These are phyloP conservation scores for Lecanoromycetidae sp. DNA, from an alignment of 2,329 filamentous ascomycete species.

Conservation along the genomic window DNA sequence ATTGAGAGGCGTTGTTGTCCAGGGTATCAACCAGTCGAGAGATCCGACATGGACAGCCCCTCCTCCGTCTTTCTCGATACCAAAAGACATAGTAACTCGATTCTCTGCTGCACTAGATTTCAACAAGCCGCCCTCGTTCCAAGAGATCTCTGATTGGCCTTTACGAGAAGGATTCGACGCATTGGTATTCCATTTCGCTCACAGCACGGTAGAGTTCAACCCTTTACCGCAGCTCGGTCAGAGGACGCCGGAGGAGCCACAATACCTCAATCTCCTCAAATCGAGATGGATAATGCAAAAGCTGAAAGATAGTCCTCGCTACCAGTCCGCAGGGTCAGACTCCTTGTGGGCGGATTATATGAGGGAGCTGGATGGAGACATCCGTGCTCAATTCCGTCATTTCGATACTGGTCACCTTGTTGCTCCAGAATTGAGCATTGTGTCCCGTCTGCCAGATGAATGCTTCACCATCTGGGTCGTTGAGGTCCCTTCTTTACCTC, in stretches of 20 bases:
- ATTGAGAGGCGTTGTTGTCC: constrained; percentile 1
- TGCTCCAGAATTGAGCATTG: constrained; percentile 3
- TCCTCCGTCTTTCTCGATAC: no score
- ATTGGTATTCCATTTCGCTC: constrained; percentile 13
- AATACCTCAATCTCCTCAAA: constrained; percentile 14
- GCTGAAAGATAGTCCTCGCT: constrained; percentile 6
- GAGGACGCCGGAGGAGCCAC: constrained; percentile 8
- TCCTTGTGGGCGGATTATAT: constrained; percentile 12
- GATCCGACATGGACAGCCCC: no score
- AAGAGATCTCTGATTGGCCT: neutral
- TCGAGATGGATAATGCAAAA: constrained; percentile 12
- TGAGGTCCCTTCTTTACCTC: neutral
- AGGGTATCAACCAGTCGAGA: neutral
- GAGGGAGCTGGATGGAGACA: constrained; percentile 8
- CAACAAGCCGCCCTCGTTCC: neutral
- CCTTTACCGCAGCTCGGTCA: neutral
- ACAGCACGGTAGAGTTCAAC: constrained; percentile 15
- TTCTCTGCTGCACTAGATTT: neutral
- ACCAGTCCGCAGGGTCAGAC: neutral
- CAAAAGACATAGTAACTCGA: neutral
- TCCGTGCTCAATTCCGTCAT: constrained; percentile 7
- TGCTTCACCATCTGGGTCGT: constrained; percentile 13
- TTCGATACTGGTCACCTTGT: constrained; percentile 3
- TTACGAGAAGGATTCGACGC: constrained; percentile 13
- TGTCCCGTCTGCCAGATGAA: constrained; percentile 4